Conservation (phyloP, 768 basidiomycete species). For the Dacryopinax spathularia region DNA sequence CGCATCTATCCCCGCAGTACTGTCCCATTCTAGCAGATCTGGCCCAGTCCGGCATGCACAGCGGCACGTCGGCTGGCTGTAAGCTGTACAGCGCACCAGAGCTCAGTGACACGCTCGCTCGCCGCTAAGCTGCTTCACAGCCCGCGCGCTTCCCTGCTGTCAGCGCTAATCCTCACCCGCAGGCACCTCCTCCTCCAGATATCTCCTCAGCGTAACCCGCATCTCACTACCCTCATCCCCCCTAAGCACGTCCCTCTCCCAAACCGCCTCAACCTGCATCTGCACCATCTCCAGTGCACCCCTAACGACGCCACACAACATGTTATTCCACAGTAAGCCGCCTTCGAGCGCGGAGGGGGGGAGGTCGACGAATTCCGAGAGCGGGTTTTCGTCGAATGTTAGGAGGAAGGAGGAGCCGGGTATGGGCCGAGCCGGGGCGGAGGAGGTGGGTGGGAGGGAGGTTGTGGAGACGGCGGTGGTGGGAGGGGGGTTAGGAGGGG, state of each 20-base stretch:
- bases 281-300: conserved; percentile 98
- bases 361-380: conserved; percentile 93
- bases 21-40: neutral
- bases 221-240: conserved; percentile 94
- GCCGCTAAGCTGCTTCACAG: neutral
- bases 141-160: neutral
- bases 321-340: conserved; percentile 93
- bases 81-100: too few relatives aligned
- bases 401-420: conserved; percentile 43
- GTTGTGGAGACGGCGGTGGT: conserved; percentile 19
- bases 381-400: conserved; percentile 86
- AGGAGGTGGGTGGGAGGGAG: conserved; percentile 33
- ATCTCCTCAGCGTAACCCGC: conserved; percentile 74
- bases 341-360: conserved; percentile 87
- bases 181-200: conserved; percentile 92
- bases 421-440: neutral
- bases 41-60: neutral
- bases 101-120: too few relatives aligned
- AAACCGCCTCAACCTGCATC: conserved; percentile 83
- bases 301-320: conserved; percentile 82
- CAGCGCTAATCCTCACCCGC: conserved; percentile 68
- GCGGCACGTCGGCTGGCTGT: too few relatives aligned
- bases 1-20: neutral
- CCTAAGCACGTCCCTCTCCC: conserved; percentile 76
- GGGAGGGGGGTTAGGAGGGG: conserved; percentile 30